Percentiles rank a stretch among this genome's conserved stretches.
Evolutionary conservation across 2,329 filamentous ascomycete species (phyloP).

Genomic region (Trichoderma hamatum): DNA sequence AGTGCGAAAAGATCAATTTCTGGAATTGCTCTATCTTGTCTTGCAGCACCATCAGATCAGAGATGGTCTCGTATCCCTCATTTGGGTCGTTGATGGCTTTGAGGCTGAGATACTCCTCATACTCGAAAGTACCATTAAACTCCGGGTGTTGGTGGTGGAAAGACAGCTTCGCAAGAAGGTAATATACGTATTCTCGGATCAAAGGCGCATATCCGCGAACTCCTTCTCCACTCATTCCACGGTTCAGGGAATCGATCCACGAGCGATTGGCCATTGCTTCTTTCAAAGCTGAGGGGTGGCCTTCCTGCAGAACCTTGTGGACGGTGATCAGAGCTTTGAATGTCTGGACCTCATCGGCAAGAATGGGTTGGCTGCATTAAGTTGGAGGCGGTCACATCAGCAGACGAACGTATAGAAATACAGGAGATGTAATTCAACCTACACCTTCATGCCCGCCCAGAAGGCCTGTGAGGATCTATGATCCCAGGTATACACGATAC

Average conservation of each 20-base stretch:
- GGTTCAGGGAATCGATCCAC: conserved; percentile 91
- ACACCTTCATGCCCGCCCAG: conserved; percentile 99
- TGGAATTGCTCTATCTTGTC: conserved; percentile 99
- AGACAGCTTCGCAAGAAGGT: conserved; percentile 88
- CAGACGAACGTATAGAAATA: background rate
- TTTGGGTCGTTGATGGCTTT: conserved; percentile 99
- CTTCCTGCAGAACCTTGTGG: conserved; percentile 96
- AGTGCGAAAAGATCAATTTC: conserved; percentile 97
- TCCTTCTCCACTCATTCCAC: conserved; percentile 81
- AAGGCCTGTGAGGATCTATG: conserved; percentile 94
- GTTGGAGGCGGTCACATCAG: conserved; percentile 17
- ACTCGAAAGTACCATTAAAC: conserved; percentile 98
- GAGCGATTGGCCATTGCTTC: conserved; percentile 86
- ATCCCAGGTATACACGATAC: conserved; percentile 99
- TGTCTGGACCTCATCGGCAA: conserved; percentile 97
- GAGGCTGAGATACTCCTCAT: conserved; percentile 97
- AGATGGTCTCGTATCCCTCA: conserved; percentile 95
- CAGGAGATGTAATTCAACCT: conserved; percentile 46
- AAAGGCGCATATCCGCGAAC: conserved; percentile 87
- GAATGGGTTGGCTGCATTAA: conserved; percentile 78
- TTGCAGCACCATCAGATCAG: conserved; percentile 92
- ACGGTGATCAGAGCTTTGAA: conserved; percentile 98
- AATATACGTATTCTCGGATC: conserved; percentile 96
- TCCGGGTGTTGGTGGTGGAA: conserved; percentile 97
- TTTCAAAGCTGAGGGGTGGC: conserved; percentile 82